phyloP scores from a whole-genome alignment of 78 protist species.

The Pigoraptor vietnamica region DNA sequence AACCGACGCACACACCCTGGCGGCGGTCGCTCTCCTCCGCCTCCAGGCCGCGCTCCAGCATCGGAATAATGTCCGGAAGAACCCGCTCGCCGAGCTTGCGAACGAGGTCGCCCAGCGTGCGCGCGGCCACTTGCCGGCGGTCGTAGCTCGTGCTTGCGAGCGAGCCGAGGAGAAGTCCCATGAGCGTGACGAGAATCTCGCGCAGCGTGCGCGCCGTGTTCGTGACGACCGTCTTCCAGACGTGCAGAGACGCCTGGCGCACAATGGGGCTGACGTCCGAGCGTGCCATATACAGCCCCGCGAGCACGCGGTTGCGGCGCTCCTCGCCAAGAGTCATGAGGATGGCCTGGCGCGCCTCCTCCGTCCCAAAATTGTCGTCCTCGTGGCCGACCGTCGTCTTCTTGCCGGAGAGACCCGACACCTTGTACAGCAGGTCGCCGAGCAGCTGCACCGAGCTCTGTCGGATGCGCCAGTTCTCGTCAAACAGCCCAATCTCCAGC shows the following conservation, averaged over 20 bases:
- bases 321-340: conserved; percentile 48
- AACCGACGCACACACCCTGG: conserved; percentile 71
- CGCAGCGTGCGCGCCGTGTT: conserved; percentile 73
- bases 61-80: conserved; percentile 38
- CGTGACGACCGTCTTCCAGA: conserved; percentile 81
- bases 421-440: conserved; percentile 71
- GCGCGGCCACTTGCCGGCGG: conserved; percentile 47
- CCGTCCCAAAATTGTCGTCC: conserved; percentile 11
- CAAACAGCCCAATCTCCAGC: conserved; percentile 52
- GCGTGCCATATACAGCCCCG: conserved; percentile 76
- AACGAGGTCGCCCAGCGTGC: conserved; percentile 84
- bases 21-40: background rate
- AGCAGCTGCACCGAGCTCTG: conserved; percentile 69
- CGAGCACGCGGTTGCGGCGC: conserved; percentile 49
- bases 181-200: conserved; percentile 59
- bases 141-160: conserved; percentile 47
- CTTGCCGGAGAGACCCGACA: conserved; percentile 24
- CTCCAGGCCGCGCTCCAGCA: background rate
- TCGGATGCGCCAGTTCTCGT: conserved; percentile 83
- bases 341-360: conserved; percentile 20
- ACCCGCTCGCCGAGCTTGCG: conserved; percentile 75
- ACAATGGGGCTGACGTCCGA: conserved; percentile 58
- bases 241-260: conserved; percentile 62
- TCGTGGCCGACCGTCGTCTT: conserved; percentile 12
- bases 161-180: conserved; percentile 47